Evolutionary conservation across 169 alveolate genomes (phyloP), one percentile per base, ranked within the genome.

Genomic region (Plasmodium blacklocki): DNA sequence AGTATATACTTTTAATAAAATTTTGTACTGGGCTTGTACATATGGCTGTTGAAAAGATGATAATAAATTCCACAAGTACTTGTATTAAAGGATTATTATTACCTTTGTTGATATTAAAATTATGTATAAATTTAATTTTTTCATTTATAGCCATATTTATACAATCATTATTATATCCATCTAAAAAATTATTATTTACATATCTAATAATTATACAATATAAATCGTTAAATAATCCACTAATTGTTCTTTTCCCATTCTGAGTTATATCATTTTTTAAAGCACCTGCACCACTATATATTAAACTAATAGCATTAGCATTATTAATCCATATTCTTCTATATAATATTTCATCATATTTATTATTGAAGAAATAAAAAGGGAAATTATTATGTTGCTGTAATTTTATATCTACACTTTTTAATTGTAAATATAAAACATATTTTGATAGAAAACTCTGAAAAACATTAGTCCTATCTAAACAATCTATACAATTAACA

Each of bases 381-480:
- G 91, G 91, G 73, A 83, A 83, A 9, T 19, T 23, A 45, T 70
- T 47, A 49, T 8, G 39, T 73, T 83, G 74, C 5, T 56, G 64
- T 50, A 83, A 62, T 62, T 83, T 70, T 39, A 83, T 83, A 59
- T 70, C 9, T 62, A 83, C 39, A 49, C 58, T 83, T 71, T 59
- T 58, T 50, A 83, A 62, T 15, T 83, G 91, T 60, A 83, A 45
- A 50, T 32, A 73, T 67, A 83, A 52, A 26, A 83, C 50, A 29
- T 71, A 83, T 73, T 83, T 83, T 23, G 91, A 70, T 50, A 83
- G 92, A 88, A 97, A 96, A 78, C 98, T 95, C 92, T 98, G 98
- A 26, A 98, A 90, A n/a, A 97, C 98, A 92, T 98, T 98, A 8
- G 99, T 98, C 76, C 99, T 94, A 91, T 98, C 99, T 18, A 98